Conservation (phyloP, 2,329 filamentous ascomycete genomes). For the Ascochyta rabiei region DNA sequence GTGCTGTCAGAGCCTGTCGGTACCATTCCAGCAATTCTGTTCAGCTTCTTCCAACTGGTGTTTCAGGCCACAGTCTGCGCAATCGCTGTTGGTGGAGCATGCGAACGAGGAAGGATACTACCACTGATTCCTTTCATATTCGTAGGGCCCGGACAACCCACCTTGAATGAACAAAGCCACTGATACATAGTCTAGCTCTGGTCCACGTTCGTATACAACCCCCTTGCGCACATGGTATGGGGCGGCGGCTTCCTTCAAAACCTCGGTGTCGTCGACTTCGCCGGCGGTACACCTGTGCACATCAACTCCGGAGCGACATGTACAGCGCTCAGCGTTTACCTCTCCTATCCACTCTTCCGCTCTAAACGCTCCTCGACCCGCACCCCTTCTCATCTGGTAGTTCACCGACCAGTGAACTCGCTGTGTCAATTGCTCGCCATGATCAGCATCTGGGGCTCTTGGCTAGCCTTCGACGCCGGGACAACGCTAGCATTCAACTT, state of each 20-base stretch:
- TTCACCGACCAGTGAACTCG: constrained; percentile 57
- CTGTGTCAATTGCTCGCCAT: constrained; percentile 56
- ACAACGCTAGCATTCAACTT: constrained; percentile 58
- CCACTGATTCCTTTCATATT: constrained; percentile 58
- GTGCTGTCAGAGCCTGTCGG: constrained; percentile 57
- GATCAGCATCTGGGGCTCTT: constrained; percentile 59
- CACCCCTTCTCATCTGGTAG: constrained; percentile 55
- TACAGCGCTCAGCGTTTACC: constrained; percentile 54
- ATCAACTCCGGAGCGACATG: constrained; percentile 52
- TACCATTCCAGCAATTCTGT: constrained; percentile 58
- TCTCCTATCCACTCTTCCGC: constrained; percentile 57
- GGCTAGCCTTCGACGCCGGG: constrained; percentile 59
- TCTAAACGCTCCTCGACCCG: constrained; percentile 53
- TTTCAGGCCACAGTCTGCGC: constrained; percentile 59
- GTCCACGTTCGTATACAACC: constrained; percentile 57
- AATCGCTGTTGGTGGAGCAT: constrained; percentile 57
- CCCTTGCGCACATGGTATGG: constrained; percentile 58
- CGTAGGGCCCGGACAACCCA: constrained; percentile 19
- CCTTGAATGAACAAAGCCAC: background rate
- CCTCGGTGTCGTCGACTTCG: constrained; percentile 56
- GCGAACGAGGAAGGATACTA: constrained; percentile 55
- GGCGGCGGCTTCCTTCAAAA: constrained; percentile 53
- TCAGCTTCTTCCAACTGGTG: constrained; percentile 59
- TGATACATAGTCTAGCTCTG: constrained; percentile 47
- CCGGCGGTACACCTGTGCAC: constrained; percentile 51